phyloP scores from a whole-genome alignment of 139 green algal species.

The Klebsormidium nitens region DNA sequence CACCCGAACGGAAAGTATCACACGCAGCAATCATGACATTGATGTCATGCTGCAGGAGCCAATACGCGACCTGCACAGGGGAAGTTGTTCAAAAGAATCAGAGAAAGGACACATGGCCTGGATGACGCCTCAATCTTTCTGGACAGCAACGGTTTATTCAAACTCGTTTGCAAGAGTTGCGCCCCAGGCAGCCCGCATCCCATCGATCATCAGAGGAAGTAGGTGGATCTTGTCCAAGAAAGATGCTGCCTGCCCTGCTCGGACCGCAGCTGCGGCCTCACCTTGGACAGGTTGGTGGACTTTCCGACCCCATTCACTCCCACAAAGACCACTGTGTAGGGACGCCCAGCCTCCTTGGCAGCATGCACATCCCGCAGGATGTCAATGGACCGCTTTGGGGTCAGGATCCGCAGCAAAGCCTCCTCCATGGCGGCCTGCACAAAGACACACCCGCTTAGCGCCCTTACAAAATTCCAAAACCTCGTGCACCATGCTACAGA shows the following conservation, averaged over 20 bases:
- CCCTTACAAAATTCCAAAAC: constrained; percentile 52
- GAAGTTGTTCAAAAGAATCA: no score
- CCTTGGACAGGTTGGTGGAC: constrained; percentile 96
- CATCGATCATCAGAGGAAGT: no score
- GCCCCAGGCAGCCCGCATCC: no score
- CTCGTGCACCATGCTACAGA: not conserved
- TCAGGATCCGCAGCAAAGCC: constrained; percentile 41
- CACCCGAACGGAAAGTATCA: constrained; percentile 95
- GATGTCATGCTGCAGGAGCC: constrained; percentile 74
- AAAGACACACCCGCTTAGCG: no score
- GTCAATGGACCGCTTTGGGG: constrained; percentile 57
- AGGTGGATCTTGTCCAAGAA: no score
- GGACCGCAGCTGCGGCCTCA: constrained; percentile 9
- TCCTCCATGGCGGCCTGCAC: constrained; percentile 48
- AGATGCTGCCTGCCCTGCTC: no score
- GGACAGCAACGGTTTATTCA: no score
- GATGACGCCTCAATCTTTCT: no score
- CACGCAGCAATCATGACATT: constrained; percentile 91
- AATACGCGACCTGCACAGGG: constrained; percentile 74
- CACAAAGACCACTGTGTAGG: constrained; percentile 95
- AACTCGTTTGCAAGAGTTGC: no score
- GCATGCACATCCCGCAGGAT: constrained; percentile 65
- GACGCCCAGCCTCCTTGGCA: constrained; percentile 57
- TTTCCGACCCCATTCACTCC: constrained; percentile 99
- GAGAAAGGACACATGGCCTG: no score